These are phyloP conservation scores for Fagus crenata DNA, from an alignment of 306 rosid species.

Conservation along the genomic window DNA sequence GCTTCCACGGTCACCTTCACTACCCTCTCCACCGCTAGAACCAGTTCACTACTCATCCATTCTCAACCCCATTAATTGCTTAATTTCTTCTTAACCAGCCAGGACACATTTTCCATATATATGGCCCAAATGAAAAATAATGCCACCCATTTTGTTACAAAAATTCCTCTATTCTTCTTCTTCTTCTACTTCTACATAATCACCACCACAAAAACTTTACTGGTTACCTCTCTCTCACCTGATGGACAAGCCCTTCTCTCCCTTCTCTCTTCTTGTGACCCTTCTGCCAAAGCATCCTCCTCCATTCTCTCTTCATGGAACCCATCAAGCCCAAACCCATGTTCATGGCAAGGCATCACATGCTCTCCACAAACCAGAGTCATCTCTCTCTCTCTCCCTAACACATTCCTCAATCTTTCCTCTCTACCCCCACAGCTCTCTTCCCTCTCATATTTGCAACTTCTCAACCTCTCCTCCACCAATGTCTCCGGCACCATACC, in stretches of 20 bases:
- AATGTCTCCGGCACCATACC: conserved; percentile 85
- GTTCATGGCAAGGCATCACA: conserved; percentile 86
- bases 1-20: too few species aligned
- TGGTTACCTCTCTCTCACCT: conserved; percentile 60
- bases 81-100: too few species aligned
- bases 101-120: conserved; percentile 9
- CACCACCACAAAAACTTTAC: conserved; percentile 30
- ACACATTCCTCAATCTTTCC: conserved; percentile 73
- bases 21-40: conserved; percentile 14
- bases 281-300: conserved; percentile 46
- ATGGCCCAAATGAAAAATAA: conserved; percentile 44
- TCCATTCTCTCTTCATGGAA: conserved; percentile 82
- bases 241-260: conserved; percentile 90
- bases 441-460: conserved; percentile 76
- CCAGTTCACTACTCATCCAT: conserved; percentile 18
- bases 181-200: conserved; percentile 32
- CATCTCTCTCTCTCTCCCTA: conserved; percentile 75
- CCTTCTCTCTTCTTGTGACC: conserved; percentile 49
- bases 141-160: conserved; percentile 11
- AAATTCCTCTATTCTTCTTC: conserved; percentile 35
- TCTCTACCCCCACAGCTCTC: conserved; percentile 69
- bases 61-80: conserved; percentile 12
- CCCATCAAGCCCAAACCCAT: conserved; percentile 75
- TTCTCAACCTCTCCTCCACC: conserved; percentile 89
- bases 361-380: conserved; percentile 90